A percentile compares a stretch with the other conserved stretches of the same genome.
phyloP scores from a whole-genome alignment of 331 rosid species.

The Quercus tomentella region DNA sequence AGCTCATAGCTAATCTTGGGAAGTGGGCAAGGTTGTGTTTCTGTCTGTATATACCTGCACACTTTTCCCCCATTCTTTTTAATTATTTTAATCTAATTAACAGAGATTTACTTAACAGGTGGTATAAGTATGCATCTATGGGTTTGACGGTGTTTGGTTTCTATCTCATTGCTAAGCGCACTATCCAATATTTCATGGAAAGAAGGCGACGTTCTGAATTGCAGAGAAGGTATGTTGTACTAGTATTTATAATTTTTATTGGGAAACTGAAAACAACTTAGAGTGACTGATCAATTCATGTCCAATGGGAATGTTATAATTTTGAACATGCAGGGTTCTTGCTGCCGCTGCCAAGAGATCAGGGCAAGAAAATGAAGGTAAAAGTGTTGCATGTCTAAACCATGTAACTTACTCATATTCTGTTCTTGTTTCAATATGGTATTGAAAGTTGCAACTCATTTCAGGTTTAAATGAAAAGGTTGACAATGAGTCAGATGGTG shows the following conservation, averaged over 20 bases:
- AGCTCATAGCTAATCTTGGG: constrained; percentile 86
- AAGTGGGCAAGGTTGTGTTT: constrained; percentile 87
- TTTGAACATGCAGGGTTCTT: constrained; percentile 70
- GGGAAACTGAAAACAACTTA: constrained; percentile 9
- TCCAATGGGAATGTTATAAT: background rate
- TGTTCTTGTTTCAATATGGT: background rate
- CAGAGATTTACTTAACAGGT: constrained; percentile 46
- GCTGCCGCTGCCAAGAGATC: constrained; percentile 91
- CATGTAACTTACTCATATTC: constrained; percentile 6
- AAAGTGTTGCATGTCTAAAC: constrained; percentile 3
- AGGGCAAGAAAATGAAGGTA: constrained; percentile 73
- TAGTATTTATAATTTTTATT: constrained; percentile 17
- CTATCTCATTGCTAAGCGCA: constrained; percentile 77
- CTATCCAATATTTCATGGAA: constrained; percentile 62
- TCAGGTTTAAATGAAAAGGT: constrained; percentile 56
- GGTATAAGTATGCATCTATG: constrained; percentile 86
- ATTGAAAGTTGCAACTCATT: constrained; percentile 11
- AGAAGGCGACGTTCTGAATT: constrained; percentile 57
- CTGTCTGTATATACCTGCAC: constrained; percentile 14
- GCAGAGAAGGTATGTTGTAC: constrained; percentile 56
- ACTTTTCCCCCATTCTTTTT: background rate
- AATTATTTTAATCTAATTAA: constrained; percentile 14
- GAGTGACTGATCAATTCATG: background rate
- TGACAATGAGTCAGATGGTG: constrained; percentile 46
- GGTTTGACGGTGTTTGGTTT: constrained; percentile 79